Base-by-base conservation (phyloP, 1,139 yeast species). In the Debaryomyces udenii region DNA sequence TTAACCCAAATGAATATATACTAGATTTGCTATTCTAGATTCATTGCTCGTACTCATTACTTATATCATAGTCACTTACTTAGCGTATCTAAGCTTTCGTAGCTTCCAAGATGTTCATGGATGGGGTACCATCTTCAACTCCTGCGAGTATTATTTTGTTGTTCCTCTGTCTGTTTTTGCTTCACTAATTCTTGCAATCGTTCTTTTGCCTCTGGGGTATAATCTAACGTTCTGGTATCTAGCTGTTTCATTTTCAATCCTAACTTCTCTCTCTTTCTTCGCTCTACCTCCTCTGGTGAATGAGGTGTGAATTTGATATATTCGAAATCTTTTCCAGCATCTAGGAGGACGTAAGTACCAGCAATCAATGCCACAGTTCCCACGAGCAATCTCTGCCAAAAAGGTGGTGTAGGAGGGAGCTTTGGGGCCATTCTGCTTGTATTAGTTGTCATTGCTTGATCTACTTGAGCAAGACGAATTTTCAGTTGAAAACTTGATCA, bases 191-290 rank as follows among this genome's bases (percentile, higher is more conserved):
- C 52, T 38, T 46, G 48, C 37, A 67, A 50, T 35, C 70, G 49
- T 41, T 62, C 66, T 47, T 70, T 68, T 4, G 76, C 78, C 46
- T 73, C 77, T 0, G 75, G 75, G 2, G 70, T 72, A 43, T 68
- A 71, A 27, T 71, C 72, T 49, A 72, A 60, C 0, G 76, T 69
- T 16, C 69, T 49, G 2, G 66, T 55, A 11, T 71, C 75, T 39
- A 61, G 49, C n/a, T 62, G 57, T 35, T 52, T 62, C 53, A 72
- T 61, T 16, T 52, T 38, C 31, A 68, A 40, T 1, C 70, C 68
- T 3, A 61, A 45, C 17, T 66, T 56, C 32, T 72, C 75, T 39
- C 51, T 49, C 45, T 63, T 62, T 39, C 77, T 54, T 35, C 68
- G 48, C 44, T 68, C 75, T 9, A 71, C 48, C 53, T 73, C 78